Percentiles rank a stretch among this genome's conserved stretches.
phyloP scores from a whole-genome alignment of 2,329 filamentous ascomycete species.

The Helminthosporium solani region DNA sequence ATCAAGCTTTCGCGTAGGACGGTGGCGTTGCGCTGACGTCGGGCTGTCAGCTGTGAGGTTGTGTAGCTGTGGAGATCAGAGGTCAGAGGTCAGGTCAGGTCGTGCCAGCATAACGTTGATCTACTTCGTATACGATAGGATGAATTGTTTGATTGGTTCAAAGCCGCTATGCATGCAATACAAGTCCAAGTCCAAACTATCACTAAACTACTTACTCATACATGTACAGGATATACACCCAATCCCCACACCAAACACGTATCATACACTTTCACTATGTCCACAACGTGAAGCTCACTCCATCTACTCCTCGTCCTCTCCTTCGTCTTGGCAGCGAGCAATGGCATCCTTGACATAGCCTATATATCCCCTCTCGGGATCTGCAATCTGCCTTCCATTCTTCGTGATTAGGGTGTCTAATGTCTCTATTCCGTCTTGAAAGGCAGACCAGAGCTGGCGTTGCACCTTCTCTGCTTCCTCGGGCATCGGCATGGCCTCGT shows the following conservation, averaged over 20 bases:
- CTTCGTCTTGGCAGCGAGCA: neutral
- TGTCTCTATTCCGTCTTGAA: constrained; percentile 9
- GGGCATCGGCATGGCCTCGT: constrained; percentile 34
- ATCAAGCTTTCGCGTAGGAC: neutral
- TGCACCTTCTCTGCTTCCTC: constrained; percentile 22
- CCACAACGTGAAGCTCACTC: no score
- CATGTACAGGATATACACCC: neutral
- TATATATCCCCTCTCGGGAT: neutral
- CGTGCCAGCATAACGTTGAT: no score
- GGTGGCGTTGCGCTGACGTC: neutral
- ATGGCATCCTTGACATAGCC: constrained; percentile 4
- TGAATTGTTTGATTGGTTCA: neutral
- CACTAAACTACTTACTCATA: no score
- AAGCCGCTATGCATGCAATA: no score
- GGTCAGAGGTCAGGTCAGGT: no score
- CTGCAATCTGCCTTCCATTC: neutral
- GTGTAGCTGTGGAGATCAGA: no score
- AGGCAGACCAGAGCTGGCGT: constrained; percentile 7
- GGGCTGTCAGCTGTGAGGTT: neutral
- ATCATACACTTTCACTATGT: neutral
- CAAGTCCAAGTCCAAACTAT: no score
- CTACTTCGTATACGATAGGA: neutral
- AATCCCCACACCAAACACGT: neutral
- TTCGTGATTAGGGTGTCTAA: constrained; percentile 3
- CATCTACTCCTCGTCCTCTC: neutral